Evolutionary conservation across 177 flowering plant species (phyloP).

Genomic region (Telopea speciosissima): DNA sequence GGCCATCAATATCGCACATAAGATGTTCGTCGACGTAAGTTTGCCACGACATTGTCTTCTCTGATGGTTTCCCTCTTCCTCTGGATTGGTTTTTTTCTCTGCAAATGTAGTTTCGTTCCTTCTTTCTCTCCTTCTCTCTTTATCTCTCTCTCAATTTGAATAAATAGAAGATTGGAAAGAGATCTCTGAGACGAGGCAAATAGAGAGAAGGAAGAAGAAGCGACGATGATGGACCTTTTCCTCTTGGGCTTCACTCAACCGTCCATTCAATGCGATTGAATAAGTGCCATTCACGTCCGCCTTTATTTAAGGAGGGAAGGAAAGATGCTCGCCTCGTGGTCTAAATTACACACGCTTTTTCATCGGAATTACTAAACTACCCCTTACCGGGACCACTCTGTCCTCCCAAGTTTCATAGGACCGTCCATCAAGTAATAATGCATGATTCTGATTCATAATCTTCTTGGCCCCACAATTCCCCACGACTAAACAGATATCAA

Average conservation of each 20-base stretch:
- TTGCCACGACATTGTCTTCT: conserved; percentile 65
- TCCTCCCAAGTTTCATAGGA: too few relatives aligned
- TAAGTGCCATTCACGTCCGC: conserved; percentile 27
- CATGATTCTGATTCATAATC: too few relatives aligned
- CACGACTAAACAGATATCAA: too few relatives aligned
- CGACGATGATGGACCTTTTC: background rate
- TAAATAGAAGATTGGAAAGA: background rate
- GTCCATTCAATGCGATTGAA: conserved; percentile 17
- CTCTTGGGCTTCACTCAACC: conserved; percentile 4
- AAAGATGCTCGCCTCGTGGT: background rate
- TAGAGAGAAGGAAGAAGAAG: too few relatives aligned
- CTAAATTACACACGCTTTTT: background rate
- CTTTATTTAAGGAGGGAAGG: conserved; percentile 16
- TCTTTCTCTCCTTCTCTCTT: background rate
- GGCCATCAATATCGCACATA: conserved; percentile 65
- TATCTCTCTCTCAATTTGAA: background rate
- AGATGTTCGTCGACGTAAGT: conserved; percentile 66
- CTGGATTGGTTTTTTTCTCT: background rate
- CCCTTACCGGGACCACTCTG: too few relatives aligned
- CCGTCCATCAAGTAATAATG: too few relatives aligned
- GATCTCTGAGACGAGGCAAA: too few relatives aligned
- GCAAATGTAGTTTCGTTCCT: too few relatives aligned
- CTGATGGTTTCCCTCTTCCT: background rate
- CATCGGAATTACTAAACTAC: background rate
- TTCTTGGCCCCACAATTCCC: too few relatives aligned